A percentile compares a stretch with the other conserved stretches of the same genome.
These are phyloP conservation scores for Rhizophagus sp. DNA, from an alignment of 192 early-diverging fungal genomes.

Conservation along the genomic window DNA sequence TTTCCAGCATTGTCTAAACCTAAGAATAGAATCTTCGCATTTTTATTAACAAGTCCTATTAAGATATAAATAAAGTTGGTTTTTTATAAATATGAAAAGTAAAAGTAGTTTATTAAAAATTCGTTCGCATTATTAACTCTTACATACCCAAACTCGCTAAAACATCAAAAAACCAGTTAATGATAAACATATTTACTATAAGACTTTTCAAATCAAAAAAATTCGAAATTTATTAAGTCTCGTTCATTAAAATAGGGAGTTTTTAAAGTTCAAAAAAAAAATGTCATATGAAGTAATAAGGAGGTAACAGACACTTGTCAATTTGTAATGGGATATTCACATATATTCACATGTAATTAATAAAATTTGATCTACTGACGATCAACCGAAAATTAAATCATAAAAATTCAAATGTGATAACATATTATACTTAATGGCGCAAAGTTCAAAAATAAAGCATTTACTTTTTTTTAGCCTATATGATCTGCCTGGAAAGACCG, in stretches of 20 bases:
- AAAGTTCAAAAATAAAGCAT: too few relatives aligned
- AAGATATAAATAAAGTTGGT: not conserved
- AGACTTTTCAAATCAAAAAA: not conserved
- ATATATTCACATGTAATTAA: not conserved
- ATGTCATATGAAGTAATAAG: not conserved
- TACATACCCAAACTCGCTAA: slow-evolving; percentile 84
- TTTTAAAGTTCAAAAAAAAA: not conserved
- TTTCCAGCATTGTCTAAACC: slow-evolving; percentile 99
- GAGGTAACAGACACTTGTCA: slow-evolving; percentile 2
- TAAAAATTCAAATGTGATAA: too few relatives aligned
- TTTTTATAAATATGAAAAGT: not conserved
- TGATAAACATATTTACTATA: slow-evolving; percentile 76
- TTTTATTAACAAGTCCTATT: slow-evolving; percentile 97
- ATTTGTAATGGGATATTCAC: not conserved
- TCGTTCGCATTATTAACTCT: not conserved
- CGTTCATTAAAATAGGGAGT: not conserved
- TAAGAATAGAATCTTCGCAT: slow-evolving; percentile 98
- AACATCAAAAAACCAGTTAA: slow-evolving; percentile 98
- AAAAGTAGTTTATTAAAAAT: not conserved
- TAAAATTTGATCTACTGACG: not conserved
- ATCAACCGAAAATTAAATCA: too few relatives aligned
- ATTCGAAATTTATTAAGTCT: not conserved
- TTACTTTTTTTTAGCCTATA: too few relatives aligned
- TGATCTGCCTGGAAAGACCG: too few relatives aligned
- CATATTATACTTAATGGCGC: too few relatives aligned